phyloP scores from a whole-genome alignment of 2,329 filamentous ascomycete species.

The Penicillium sp. region DNA sequence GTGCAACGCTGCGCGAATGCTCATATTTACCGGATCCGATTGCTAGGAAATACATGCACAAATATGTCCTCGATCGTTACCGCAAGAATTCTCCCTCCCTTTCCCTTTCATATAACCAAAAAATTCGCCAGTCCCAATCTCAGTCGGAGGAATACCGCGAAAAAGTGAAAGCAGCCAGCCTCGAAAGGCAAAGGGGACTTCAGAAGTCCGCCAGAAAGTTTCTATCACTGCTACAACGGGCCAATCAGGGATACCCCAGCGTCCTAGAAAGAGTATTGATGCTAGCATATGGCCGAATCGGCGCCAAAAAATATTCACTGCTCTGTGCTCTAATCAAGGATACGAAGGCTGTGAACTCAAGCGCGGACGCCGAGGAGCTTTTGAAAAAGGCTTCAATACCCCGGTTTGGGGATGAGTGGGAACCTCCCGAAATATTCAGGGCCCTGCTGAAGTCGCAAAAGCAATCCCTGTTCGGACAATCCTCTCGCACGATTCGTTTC shows the following conservation, averaged over 20 bases:
- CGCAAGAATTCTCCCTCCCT: constrained; percentile 26
- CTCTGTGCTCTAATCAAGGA: constrained; percentile 34
- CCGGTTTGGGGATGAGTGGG: constrained; percentile 30
- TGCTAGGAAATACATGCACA: constrained; percentile 48
- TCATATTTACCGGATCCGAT: constrained; percentile 58
- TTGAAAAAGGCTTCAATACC: neutral
- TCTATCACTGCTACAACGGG: constrained; percentile 46
- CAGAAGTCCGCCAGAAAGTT: constrained; percentile 29
- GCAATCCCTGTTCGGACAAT: constrained; percentile 23
- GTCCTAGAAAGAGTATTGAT: constrained; percentile 52
- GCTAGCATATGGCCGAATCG: constrained; percentile 55
- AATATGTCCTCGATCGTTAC: constrained; percentile 49
- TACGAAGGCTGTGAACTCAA: constrained; percentile 6
- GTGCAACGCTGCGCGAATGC: constrained; percentile 55
- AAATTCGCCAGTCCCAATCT: neutral
- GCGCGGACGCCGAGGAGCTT: constrained; percentile 10
- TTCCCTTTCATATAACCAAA: neutral
- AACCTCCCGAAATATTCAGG: constrained; percentile 28
- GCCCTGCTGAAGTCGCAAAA: constrained; percentile 34
- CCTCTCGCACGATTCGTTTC: constrained; percentile 21
- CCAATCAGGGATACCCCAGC: constrained; percentile 53
- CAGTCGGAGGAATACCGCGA: neutral
- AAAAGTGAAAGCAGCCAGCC: constrained; percentile 7
- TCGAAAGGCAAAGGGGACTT: constrained; percentile 19
- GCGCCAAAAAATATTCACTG: constrained; percentile 49